A percentile compares a stretch with the other conserved stretches of the same genome.
Evolutionary conservation across 2,329 filamentous ascomycete genomes (phyloP).

Genomic region (Trichoderma sp.): DNA sequence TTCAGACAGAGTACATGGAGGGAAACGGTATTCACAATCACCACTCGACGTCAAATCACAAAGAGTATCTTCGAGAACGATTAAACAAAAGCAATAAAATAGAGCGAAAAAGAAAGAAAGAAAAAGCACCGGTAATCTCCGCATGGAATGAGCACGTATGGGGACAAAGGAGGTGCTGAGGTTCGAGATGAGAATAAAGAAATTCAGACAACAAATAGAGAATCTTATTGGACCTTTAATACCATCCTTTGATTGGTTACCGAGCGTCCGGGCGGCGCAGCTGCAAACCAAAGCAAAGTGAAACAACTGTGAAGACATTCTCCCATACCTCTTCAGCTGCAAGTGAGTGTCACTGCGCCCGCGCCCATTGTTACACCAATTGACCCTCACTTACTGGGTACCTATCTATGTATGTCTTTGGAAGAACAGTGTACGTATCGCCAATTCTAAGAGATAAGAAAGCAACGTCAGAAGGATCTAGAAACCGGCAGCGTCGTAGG

Average conservation of each 20-base stretch:
- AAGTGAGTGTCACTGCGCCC: background rate
- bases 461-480: background rate
- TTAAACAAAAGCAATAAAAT: background rate
- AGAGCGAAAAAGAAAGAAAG: background rate
- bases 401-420: background rate
- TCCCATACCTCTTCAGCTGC: background rate
- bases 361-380: background rate
- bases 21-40: background rate
- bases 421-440: background rate
- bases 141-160: background rate
- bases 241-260: background rate
- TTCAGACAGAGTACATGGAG: background rate
- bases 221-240: background rate
- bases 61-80: background rate
- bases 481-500: background rate
- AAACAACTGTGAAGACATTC: background rate
- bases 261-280: background rate
- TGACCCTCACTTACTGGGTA: background rate
- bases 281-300: background rate
- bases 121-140: background rate
- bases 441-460: background rate
- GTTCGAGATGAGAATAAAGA: background rate
- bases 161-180: background rate
- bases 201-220: background rate
- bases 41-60: background rate